Evolutionary conservation across 1,284 basidiomycete genomes (phyloP), one percentile per base, ranked within the genome.

Genomic region (Trichosporon sp.): DNA sequence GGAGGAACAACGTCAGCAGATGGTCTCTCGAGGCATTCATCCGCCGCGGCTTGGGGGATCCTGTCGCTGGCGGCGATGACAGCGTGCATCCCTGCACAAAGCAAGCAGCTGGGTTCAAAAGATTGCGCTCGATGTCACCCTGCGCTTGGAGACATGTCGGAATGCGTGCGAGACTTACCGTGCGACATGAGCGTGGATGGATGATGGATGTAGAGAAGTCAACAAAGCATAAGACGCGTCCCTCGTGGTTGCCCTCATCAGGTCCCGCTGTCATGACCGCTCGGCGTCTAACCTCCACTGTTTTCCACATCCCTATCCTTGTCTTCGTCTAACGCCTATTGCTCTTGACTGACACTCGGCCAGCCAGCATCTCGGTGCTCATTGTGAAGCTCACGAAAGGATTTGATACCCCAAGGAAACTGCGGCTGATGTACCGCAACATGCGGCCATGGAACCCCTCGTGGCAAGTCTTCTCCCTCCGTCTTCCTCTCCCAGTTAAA

Each of bases 181-280:
- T 67, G 48, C 19, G 66, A 67, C 66, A 67, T 67, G 46, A 10
- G 37, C 48, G 66, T 56, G 66, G 66, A 67, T 67, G 66, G 46
- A 67, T 56, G 51, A 38, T 32, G 40, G 59, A 63, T 63, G 61
- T n/a, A 61, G 61, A 51, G 65, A 63, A 48, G n/a, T 35, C 19
- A 68, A 69, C 56, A 68, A 63, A 5, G 32, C 19, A 16, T 35
- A 7, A 31, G 59, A 63, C 59, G 59, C 31, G 59, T 37, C 32
- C 59, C 59, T 63, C 54, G 31, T 35, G 16, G 31, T 16, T 31
- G 11, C 16, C 37, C 32, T 63, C 59, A 35, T 63, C 59, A 63
- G 59, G 59, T 63, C 59, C 59, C 59, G 59, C 14, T 16, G 31
- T 63, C 31, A 37, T 40, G 38, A 40, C 59, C 32, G 7, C 6